Evolutionary conservation across 73 alveolate species (phyloP).

Genomic region (Durusdinium trenchii): DNA sequence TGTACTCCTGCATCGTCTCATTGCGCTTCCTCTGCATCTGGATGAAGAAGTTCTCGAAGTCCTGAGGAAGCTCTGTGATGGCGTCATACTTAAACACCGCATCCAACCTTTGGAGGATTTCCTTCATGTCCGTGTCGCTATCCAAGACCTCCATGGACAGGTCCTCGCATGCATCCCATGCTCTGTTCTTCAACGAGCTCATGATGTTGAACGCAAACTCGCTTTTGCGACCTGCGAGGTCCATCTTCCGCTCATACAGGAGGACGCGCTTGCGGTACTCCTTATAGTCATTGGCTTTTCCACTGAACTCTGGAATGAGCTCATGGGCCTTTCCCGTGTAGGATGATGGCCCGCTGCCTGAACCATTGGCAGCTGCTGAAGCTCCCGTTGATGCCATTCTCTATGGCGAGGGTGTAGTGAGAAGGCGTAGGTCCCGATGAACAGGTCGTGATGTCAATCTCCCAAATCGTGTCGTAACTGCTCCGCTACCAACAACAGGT

Average conservation of each 20-base stretch:
- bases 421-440: too few species aligned
- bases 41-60: constrained; percentile 14
- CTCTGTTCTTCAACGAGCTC: not conserved
- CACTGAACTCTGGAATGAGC: not conserved
- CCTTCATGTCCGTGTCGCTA: not conserved
- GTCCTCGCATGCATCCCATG: constrained; percentile 25
- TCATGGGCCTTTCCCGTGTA: constrained; percentile 18
- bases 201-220: constrained; percentile 13
- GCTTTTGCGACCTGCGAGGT: not conserved
- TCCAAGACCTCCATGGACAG: not conserved
- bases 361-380: not conserved
- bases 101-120: not conserved
- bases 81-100: constrained; percentile 28
- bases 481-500: not conserved
- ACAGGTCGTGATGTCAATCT: too few species aligned
- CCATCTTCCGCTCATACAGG: constrained; percentile 26
- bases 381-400: not conserved
- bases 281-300: not conserved
- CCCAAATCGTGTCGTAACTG: too few species aligned
- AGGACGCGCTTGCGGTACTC: constrained; percentile 11
- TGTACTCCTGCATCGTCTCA: constrained; percentile 14
- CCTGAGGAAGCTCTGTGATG: constrained; percentile 24
- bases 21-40: not conserved
- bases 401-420: too few species aligned
- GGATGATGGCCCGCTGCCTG: not conserved